Conservation (phyloP, 805 yeast genomes). For the Candida vaughaniae region DNA sequence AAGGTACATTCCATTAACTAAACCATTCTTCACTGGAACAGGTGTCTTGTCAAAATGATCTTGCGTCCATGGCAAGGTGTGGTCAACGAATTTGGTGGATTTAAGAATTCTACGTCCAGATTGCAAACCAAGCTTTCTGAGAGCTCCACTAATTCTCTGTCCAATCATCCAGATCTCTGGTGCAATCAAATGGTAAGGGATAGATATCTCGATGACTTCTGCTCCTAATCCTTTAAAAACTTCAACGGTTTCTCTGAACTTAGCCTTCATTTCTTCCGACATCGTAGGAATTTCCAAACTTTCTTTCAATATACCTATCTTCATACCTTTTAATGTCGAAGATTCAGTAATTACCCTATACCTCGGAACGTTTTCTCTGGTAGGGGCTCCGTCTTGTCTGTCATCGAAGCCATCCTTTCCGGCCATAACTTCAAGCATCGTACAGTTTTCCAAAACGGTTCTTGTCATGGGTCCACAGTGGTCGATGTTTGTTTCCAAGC, state of each 20-base stretch:
- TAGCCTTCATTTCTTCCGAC: constrained; percentile 13
- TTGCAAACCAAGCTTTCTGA: constrained; percentile 14
- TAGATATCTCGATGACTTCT: constrained; percentile 16
- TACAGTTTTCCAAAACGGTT: constrained; percentile 14
- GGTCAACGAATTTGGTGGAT: constrained; percentile 10
- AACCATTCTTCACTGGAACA: constrained; percentile 12
- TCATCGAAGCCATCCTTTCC: constrained; percentile 17
- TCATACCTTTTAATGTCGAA: constrained; percentile 14
- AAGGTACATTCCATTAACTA: constrained; percentile 13
- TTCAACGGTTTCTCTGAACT: constrained; percentile 12
- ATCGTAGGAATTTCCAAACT: constrained; percentile 15
- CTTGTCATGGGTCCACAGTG: constrained; percentile 18
- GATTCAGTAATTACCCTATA: constrained; percentile 11
- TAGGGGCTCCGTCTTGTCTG: constrained; percentile 14
- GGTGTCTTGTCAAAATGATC: constrained; percentile 16
- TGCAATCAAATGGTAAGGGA: constrained; percentile 14
- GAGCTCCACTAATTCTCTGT: constrained; percentile 13
- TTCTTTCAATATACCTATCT: constrained; percentile 16
- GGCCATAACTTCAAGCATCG: constrained; percentile 14
- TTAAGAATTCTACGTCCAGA: constrained; percentile 13
- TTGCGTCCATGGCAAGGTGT: constrained; percentile 13
- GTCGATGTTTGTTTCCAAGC: constrained; percentile 15
- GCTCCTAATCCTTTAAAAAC: constrained; percentile 14
- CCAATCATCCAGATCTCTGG: constrained; percentile 18
- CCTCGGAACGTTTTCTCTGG: constrained; percentile 9